These are phyloP conservation scores for Cytauxzoon felis DNA, from an alignment of 169 alveolate species.

Conservation along the genomic window DNA sequence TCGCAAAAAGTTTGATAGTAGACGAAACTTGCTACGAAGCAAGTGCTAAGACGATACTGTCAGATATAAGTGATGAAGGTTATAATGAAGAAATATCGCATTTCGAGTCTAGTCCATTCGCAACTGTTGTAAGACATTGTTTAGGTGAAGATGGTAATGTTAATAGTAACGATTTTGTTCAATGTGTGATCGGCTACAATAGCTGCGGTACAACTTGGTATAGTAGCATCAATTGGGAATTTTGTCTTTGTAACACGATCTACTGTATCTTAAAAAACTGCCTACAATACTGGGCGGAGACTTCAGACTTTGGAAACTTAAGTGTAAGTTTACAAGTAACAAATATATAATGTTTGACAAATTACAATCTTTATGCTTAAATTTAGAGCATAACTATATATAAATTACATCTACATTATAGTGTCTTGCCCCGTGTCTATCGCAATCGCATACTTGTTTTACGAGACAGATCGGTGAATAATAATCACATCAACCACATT, in stretches of 20 bases:
- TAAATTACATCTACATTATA: neutral
- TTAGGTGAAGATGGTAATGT: conserved; percentile 39
- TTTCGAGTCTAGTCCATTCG: conserved; percentile 1
- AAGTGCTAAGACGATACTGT: conserved; percentile 4
- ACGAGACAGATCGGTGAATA: conserved; percentile 25
- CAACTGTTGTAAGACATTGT: conserved; percentile 26
- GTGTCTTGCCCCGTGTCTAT: conserved; percentile 42
- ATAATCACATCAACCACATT: conserved; percentile 5
- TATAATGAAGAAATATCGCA: conserved; percentile 4
- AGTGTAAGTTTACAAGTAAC: conserved; percentile 8
- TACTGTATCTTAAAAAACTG: conserved; percentile 31
- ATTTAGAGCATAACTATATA: no score
- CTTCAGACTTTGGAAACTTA: conserved; percentile 5
- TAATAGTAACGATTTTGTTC: conserved; percentile 29
- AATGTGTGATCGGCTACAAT: conserved; percentile 30
- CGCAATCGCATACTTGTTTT: conserved; percentile 7
- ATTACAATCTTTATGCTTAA: no score
- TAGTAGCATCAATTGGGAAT: conserved; percentile 40
- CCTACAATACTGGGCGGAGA: conserved; percentile 26
- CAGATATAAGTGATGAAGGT: neutral
- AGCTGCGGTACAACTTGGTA: conserved; percentile 23
- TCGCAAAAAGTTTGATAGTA: neutral
- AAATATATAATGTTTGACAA: no score
- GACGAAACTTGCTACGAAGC: conserved; percentile 33
- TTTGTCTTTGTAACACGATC: conserved; percentile 47